These are phyloP conservation scores for Zygosaccharomyces gambellarensis DNA, from an alignment of 805 yeast genomes.

Conservation along the genomic window DNA sequence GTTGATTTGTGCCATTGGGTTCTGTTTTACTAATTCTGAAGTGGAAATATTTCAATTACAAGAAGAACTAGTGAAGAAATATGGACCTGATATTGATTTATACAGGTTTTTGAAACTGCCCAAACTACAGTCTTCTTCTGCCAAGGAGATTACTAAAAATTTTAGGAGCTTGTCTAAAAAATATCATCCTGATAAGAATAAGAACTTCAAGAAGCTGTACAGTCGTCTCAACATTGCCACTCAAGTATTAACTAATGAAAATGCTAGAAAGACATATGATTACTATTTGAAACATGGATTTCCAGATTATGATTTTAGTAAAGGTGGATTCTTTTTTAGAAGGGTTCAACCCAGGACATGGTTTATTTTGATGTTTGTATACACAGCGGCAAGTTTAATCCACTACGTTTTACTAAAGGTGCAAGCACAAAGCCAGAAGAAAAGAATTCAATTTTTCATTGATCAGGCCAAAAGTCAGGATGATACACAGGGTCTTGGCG, in stretches of 20 bases:
- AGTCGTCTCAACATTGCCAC: constrained; percentile 75
- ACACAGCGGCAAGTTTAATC: constrained; percentile 46
- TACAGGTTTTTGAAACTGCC: constrained; percentile 61
- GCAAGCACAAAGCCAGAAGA: constrained; percentile 51
- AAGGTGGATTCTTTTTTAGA: constrained; percentile 49
- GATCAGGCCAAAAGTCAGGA: constrained; percentile 49
- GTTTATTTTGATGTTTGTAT: constrained; percentile 49
- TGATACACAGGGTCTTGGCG: constrained; percentile 53
- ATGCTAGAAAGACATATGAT: constrained; percentile 70
- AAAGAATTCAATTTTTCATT: constrained; percentile 50
- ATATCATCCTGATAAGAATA: constrained; percentile 82
- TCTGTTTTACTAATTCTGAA: constrained; percentile 62
- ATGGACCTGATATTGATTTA: constrained; percentile 58
- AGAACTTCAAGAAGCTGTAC: constrained; percentile 47
- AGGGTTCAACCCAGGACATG: constrained; percentile 63
- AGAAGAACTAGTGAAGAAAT: constrained; percentile 55
- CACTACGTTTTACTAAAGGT: constrained; percentile 56
- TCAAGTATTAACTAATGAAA: constrained; percentile 59
- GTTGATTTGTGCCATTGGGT: constrained; percentile 27
- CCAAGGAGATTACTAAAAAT: constrained; percentile 55
- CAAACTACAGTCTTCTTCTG: constrained; percentile 37
- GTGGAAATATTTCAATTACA: constrained; percentile 74
- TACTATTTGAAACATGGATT: constrained; percentile 79
- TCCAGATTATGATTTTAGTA: constrained; percentile 73
- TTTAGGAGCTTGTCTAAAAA: constrained; percentile 65